Conservation (phyloP, 2,329 filamentous ascomycete genomes). For the Arthrocladium fulminans region DNA sequence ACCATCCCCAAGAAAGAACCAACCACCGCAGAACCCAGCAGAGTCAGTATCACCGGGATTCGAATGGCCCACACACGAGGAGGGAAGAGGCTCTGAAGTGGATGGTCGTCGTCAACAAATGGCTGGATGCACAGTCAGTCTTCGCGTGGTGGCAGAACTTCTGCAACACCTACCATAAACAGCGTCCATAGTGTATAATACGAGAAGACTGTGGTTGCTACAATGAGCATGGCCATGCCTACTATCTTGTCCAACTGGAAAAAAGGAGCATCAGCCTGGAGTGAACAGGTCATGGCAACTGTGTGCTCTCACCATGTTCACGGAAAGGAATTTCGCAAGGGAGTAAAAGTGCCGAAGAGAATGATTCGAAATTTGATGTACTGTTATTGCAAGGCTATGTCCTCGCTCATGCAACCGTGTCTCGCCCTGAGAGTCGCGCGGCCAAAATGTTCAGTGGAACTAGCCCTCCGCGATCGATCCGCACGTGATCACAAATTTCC, state of each 20-base stretch:
- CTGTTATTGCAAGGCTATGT: not conserved
- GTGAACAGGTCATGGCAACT: not conserved
- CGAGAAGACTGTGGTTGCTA: slow-evolving; percentile 63
- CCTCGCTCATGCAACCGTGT: not conserved
- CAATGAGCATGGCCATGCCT: slow-evolving; percentile 66
- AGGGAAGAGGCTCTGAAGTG: slow-evolving; percentile 88
- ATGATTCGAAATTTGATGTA: not conserved
- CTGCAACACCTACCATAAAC: slow-evolving; percentile 64
- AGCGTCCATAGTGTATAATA: slow-evolving; percentile 99
- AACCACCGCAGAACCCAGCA: slow-evolving; percentile 85
- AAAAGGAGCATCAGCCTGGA: not conserved
- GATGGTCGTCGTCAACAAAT: slow-evolving; percentile 91
- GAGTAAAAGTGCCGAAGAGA: not conserved
- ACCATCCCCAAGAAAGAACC: slow-evolving; percentile 92
- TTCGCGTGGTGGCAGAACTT: slow-evolving; percentile 1
- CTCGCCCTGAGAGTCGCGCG: not conserved
- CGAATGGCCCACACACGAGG: slow-evolving; percentile 98
- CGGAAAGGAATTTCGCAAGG: not conserved
- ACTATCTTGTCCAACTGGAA: slow-evolving; percentile 79
- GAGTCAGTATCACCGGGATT: slow-evolving; percentile 91
- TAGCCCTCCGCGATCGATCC: not conserved
- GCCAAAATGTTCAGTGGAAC: not conserved
- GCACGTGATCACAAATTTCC: not conserved
- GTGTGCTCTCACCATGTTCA: not conserved
- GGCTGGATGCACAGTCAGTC: slow-evolving; percentile 49